phyloP scores from a whole-genome alignment of 352 stramenopile species.

The Phytophthora pistaciae region DNA sequence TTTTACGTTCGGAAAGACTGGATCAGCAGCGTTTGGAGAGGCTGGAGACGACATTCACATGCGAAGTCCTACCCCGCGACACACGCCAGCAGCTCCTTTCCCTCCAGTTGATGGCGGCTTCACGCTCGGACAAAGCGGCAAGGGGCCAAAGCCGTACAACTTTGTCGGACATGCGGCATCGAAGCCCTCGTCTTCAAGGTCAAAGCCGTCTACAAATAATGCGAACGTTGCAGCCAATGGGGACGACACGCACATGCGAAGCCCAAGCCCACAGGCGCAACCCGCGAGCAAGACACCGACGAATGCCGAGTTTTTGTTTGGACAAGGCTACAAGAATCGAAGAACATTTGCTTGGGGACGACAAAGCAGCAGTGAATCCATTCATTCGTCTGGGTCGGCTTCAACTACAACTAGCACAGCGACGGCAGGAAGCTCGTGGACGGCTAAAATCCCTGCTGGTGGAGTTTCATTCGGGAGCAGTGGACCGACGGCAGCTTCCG shows the following conservation, averaged over 20 bases:
- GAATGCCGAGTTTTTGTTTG: slow-evolving; percentile 33
- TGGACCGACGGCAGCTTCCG: slow-evolving; percentile 5
- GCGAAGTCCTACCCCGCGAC: slow-evolving; percentile 21
- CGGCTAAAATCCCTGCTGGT: slow-evolving; percentile 2
- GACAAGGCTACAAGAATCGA: slow-evolving; percentile 41
- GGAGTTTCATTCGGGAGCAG: slow-evolving; percentile 7
- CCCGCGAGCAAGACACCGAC: neutral
- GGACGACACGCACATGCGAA: slow-evolving; percentile 25
- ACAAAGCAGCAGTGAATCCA: slow-evolving; percentile 19
- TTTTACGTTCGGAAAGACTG: slow-evolving; percentile 35
- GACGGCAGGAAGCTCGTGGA: neutral
- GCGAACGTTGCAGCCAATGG: slow-evolving; percentile 2
- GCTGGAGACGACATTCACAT: slow-evolving; percentile 23
- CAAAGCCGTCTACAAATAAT: neutral
- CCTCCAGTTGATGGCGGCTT: slow-evolving; percentile 17
- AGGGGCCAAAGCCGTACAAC: slow-evolving; percentile 27
- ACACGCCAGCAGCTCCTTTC: slow-evolving; percentile 5
- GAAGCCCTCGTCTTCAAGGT: neutral
- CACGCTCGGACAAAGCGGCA: slow-evolving; percentile 27
- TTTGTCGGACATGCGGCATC: slow-evolving; percentile 15
- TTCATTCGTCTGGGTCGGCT: slow-evolving; percentile 1
- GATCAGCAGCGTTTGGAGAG: neutral
- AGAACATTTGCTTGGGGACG: slow-evolving; percentile 21
- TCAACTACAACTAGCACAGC: neutral
- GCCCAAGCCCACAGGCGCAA: slow-evolving; percentile 11